Evolutionary conservation across 108 stramenopile species (phyloP).

Genomic region (Phaeodactylum tricornutum): DNA sequence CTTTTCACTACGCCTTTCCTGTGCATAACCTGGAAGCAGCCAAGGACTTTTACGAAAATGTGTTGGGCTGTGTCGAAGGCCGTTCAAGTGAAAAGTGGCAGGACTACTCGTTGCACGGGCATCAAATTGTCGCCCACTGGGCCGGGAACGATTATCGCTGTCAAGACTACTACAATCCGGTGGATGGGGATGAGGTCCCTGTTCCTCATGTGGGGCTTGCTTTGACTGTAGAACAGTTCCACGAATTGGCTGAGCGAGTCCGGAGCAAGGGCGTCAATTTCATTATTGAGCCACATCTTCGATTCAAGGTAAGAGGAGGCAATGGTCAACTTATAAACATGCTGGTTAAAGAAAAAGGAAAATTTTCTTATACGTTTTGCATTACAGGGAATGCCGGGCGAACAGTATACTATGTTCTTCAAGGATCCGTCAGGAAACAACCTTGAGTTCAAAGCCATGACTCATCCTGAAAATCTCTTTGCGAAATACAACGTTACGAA

Average conservation of each 20-base stretch:
- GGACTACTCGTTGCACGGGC: constrained; percentile 90
- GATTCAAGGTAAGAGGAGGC: no score
- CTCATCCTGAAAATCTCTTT: constrained; percentile 88
- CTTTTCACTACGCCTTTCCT: constrained; percentile 95
- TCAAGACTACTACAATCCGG: constrained; percentile 94
- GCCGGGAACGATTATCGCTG: constrained; percentile 89
- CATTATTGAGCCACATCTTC: constrained; percentile 89
- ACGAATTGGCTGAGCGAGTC: constrained; percentile 74
- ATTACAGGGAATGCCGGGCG: constrained; percentile 88
- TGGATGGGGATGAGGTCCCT: constrained; percentile 98
- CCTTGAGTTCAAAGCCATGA: constrained; percentile 98
- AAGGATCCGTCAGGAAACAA: constrained; percentile 94
- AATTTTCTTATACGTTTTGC: no score
- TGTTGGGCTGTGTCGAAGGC: constrained; percentile 87
- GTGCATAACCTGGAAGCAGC: constrained; percentile 88
- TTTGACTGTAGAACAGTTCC: constrained; percentile 82
- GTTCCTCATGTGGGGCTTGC: constrained; percentile 95
- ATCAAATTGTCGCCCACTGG: constrained; percentile 94
- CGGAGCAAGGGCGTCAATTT: constrained; percentile 59
- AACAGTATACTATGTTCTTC: constrained; percentile 95
- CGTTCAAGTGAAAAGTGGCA: constrained; percentile 89
- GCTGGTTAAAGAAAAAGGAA: no score
- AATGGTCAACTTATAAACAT: no score
- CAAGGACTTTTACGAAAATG: constrained; percentile 84
- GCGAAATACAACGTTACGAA: constrained; percentile 89